Conservation (phyloP, 768 basidiomycete genomes). For the Gelatoporia subvermispora region DNA sequence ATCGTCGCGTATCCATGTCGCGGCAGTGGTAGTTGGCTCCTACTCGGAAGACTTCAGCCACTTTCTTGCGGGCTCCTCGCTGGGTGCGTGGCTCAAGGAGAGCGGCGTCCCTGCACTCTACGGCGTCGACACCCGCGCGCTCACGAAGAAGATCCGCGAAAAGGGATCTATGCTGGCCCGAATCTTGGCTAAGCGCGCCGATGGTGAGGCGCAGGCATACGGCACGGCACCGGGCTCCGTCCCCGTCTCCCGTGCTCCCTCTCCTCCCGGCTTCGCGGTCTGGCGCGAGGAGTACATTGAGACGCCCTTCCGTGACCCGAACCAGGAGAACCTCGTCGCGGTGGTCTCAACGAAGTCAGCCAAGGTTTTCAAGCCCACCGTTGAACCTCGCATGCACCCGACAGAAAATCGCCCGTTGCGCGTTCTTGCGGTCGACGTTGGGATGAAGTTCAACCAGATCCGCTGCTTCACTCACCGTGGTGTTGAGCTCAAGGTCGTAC, state of each 20-base stretch:
- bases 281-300: conserved; percentile 87
- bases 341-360: conserved; percentile 74
- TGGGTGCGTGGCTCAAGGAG: conserved; percentile 92
- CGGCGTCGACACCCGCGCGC: conserved; percentile 92
- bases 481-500: conserved; percentile 93
- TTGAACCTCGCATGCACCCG: conserved; percentile 60
- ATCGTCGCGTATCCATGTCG: conserved; percentile 89
- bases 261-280: conserved; percentile 38
- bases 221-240: conserved; percentile 31
- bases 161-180: conserved; percentile 91
- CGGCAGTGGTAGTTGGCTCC: conserved; percentile 87
- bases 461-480: conserved; percentile 92
- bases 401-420: conserved; percentile 70
- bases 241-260: conserved; percentile 43
- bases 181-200: conserved; percentile 61
- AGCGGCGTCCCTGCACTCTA: conserved; percentile 91
- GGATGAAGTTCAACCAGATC: conserved; percentile 99
- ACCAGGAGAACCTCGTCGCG: conserved; percentile 85
- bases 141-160: conserved; percentile 94
- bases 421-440: conserved; percentile 90
- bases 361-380: conserved; percentile 60
- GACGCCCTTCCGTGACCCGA: conserved; percentile 84
- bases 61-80: conserved; percentile 83
- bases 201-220: conserved; percentile 33
- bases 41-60: conserved; percentile 95